phyloP scores from a whole-genome alignment of 202 grass and related monocot genomes.

The Eragrostis tef region DNA sequence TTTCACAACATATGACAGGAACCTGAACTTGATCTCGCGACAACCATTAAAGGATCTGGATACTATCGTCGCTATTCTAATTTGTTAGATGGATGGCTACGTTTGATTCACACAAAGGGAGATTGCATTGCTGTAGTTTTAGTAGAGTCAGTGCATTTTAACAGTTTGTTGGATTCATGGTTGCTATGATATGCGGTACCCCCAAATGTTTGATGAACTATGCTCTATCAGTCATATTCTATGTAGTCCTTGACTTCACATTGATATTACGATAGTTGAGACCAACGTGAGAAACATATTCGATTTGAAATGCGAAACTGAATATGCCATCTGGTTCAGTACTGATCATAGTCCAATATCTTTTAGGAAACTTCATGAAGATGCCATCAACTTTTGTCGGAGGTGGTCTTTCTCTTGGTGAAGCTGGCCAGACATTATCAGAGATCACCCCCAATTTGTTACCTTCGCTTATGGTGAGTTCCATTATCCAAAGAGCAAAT shows the following conservation, averaged over 20 bases:
- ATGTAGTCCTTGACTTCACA: background rate
- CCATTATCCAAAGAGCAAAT: background rate
- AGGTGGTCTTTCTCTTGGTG: constrained; percentile 44
- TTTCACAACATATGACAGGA: constrained; percentile 56
- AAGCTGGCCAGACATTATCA: constrained; percentile 54
- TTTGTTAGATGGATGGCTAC: background rate
- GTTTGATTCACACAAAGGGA: background rate
- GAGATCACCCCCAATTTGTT: constrained; percentile 54
- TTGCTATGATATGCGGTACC: background rate
- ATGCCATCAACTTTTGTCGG: constrained; percentile 41
- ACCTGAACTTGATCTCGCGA: constrained; percentile 69
- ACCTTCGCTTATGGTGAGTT: constrained; percentile 64
- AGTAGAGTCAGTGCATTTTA: background rate
- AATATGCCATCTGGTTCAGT: too few relatives aligned
- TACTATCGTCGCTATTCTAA: too few relatives aligned
- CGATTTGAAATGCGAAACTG: too few relatives aligned
- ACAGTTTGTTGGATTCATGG: background rate
- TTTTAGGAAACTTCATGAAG: constrained; percentile 66
- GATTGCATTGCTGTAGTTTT: background rate
- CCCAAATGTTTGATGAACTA: background rate
- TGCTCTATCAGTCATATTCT: background rate
- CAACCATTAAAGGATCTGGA: constrained; percentile 74
- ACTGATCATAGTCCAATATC: constrained; percentile 29
- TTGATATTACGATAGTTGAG: too few relatives aligned
- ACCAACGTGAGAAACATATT: too few relatives aligned